Evolutionary conservation across 2,329 filamentous ascomycete genomes (phyloP), one percentile per base, ranked within the genome.

Genomic region (Ophidiomyces ophidiicola): DNA sequence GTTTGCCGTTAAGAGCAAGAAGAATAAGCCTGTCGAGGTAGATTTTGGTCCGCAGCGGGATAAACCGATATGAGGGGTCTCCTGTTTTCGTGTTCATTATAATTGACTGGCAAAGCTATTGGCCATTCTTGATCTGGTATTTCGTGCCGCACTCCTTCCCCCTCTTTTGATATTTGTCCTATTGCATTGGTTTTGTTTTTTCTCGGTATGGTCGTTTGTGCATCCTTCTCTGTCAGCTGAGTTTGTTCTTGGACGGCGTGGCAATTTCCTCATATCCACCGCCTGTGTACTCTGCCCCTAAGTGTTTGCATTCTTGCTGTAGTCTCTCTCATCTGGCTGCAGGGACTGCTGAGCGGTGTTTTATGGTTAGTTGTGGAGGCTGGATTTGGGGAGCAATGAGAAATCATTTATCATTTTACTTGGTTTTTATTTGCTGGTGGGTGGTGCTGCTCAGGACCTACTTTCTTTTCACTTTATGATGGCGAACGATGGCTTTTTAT

Each of bases 1-100:
- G 58, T 92, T 94, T 61, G 76, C 82, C 50, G 80, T 94, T 67
- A 93, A 93, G 67, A 73, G 78, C 25, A 76, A 82, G 52, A 92
- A 90, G 66, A 83, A 88, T 39, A 84, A 84, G 61, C 62, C 71
- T 42, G 66, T 72, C 37, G 76, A 80, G 51, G 71, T 70, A 36
- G 74, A 79, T 58, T 78, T 77, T 61, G 74, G 74, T 35, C 60
- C 62, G 45, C 60, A 63, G 53, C 61, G 61, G 48, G 58, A 51
- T 32, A 39, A 47, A 41, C 42, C 41, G 44, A 41, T 28, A 30
- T 40, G 26, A 35, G 18, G 19, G 49, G 51, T 49, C 43, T 39
- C 51, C 52, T 52, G 54, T 52, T 57, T 58, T 54, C 55, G 56
- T 50, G 55, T 54, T 54, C 47, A 55, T 58, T 53, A 55, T 50